Conservation (phyloP, 768 basidiomycete species). For the Asterophora parasitica region DNA sequence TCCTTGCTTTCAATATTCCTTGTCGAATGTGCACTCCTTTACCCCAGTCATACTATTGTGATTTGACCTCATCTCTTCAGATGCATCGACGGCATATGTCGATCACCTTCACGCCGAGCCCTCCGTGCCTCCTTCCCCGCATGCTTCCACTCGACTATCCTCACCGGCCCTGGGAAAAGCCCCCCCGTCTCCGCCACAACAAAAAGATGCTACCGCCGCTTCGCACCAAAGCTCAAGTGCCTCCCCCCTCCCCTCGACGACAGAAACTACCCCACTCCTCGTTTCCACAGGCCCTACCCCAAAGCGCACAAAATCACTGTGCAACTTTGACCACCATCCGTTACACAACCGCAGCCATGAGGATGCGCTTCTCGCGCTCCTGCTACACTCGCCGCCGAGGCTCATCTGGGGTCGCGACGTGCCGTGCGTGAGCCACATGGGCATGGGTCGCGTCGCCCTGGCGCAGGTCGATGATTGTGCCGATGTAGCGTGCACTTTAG, state of each 20-base stretch:
- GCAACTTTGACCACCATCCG: constrained; percentile 5
- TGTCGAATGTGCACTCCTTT: constrained; percentile 61
- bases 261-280: neutral
- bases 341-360: neutral
- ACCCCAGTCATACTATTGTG: neutral
- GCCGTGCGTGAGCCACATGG: constrained; percentile 16
- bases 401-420: constrained; percentile 14
- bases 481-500: neutral
- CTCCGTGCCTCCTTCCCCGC: constrained; percentile 43
- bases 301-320: constrained; percentile 13
- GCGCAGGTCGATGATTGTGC: constrained; percentile 3
- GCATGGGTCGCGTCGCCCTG: constrained; percentile 6
- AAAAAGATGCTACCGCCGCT: too few relatives aligned
- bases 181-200: neutral
- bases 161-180: constrained; percentile 17
- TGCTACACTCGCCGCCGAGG: constrained; percentile 16
- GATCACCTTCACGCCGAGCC: constrained; percentile 61
- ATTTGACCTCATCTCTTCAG: constrained; percentile 29
- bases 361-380: constrained; percentile 13
- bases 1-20: constrained; percentile 72
- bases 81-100: constrained; percentile 71
- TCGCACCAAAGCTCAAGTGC: too few relatives aligned
- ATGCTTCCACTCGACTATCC: constrained; percentile 25
- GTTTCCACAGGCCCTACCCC: constrained; percentile 8
- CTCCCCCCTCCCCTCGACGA: too few relatives aligned